Evolutionary conservation across 352 stramenopile species (phyloP).

Genomic region (Thraustochytrium striatum): DNA sequence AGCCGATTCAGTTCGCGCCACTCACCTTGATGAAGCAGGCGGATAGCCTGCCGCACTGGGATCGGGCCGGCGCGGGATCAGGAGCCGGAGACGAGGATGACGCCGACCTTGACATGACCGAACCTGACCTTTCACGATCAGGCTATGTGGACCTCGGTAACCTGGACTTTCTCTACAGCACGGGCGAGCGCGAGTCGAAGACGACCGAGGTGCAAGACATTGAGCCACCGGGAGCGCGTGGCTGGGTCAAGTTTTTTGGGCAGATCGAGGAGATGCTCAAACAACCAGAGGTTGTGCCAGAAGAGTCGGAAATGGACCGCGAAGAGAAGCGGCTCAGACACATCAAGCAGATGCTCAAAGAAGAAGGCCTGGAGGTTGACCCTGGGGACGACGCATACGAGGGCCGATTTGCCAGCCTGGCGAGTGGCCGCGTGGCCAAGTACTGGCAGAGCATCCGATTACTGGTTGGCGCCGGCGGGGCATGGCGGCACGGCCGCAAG

Average conservation of each 20-base stretch:
- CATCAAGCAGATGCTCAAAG: slow-evolving; percentile 11
- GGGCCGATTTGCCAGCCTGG: neutral
- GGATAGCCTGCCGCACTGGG: slow-evolving; percentile 20
- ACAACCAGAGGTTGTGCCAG: neutral
- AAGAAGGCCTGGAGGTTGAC: neutral
- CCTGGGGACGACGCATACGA: neutral
- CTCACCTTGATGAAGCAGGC: slow-evolving; percentile 44
- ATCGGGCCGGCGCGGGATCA: neutral
- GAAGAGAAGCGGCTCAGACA: slow-evolving; percentile 2
- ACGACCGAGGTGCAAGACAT: neutral
- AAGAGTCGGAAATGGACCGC: slow-evolving; percentile 13
- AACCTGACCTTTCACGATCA: neutral
- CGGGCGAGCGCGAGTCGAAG: neutral
- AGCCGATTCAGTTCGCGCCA: slow-evolving; percentile 35
- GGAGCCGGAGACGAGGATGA: slow-evolving; percentile 27
- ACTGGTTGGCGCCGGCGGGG: neutral
- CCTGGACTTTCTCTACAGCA: slow-evolving; percentile 43
- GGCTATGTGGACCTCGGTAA: slow-evolving; percentile 33
- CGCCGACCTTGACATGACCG: neutral
- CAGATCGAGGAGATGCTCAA: slow-evolving; percentile 21
- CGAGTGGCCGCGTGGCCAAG: neutral
- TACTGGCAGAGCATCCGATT: slow-evolving; percentile 15
- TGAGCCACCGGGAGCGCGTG: neutral
- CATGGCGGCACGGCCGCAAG: slow-evolving; percentile 1
- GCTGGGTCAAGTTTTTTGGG: slow-evolving; percentile 5